phyloP scores from a whole-genome alignment of 805 yeast species.

The Metschnikowia baotianmanensis region DNA sequence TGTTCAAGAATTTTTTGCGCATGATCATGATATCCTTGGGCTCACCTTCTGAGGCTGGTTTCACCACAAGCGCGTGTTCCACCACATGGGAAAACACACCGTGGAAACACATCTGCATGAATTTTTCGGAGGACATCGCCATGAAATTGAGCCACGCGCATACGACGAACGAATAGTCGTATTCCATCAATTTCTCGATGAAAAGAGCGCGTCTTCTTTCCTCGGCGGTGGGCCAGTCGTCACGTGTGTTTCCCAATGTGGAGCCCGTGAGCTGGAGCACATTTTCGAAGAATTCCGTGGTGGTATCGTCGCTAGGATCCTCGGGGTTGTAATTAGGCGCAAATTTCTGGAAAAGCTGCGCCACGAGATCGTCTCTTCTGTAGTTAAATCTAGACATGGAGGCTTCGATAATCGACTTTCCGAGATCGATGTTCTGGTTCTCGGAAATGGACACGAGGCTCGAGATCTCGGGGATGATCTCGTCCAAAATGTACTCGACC shows the following conservation, averaged over 20 bases:
- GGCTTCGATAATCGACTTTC: constrained; percentile 63
- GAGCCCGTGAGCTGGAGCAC: constrained; percentile 63
- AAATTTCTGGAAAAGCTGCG: constrained; percentile 39
- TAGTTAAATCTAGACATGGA: constrained; percentile 58
- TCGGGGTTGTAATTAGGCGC: constrained; percentile 37
- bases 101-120: constrained; percentile 76
- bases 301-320: constrained; percentile 28
- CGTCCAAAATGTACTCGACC: constrained; percentile 59
- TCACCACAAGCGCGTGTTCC: constrained; percentile 55
- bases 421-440: constrained; percentile 69
- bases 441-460: constrained; percentile 47
- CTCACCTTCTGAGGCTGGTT: constrained; percentile 42
- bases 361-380: constrained; percentile 57
- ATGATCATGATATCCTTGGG: constrained; percentile 46
- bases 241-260: constrained; percentile 77
- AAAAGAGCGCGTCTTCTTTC: constrained; percentile 79
- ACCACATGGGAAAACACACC: constrained; percentile 90
- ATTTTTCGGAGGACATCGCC: constrained; percentile 55
- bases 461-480: constrained; percentile 63
- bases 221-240: constrained; percentile 90
- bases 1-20: constrained; percentile 69
- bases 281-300: constrained; percentile 61
- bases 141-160: constrained; percentile 60
- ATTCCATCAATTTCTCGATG: constrained; percentile 67
- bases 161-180: constrained; percentile 58